Base-by-base conservation (phyloP, 352 stramenopile species). In the Achlya hypogyna region DNA sequence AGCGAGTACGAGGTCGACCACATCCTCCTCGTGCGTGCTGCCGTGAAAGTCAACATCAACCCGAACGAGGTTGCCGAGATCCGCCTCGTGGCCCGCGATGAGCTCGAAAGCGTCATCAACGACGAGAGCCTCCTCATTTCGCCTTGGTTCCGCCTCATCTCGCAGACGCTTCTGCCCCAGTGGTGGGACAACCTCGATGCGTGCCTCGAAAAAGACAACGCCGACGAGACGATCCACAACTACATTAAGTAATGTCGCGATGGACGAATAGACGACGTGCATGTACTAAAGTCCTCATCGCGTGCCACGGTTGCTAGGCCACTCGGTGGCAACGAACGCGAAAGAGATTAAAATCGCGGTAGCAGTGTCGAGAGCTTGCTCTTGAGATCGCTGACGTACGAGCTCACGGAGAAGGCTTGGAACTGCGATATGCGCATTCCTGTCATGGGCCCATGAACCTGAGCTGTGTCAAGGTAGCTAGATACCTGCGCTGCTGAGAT, bases 1-100 rank as follows among this genome's bases (percentile, higher is more conserved):
- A 96, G 92, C 65, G 97, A 99, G 75, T 98, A 99, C 72, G 97
- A 99, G 73, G 97, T 99, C 74, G 97, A 99, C 71, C 98, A 99
- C 75, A 96, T 99, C 38, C 78, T 99, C 5, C 92, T 99, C 45
- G 86, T 90, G 6, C 90, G 91, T 38, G 76, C 73, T 0, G 79
- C 87, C 12, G 75, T 98, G 10, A 72, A 74, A 23, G 63, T 98
- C 31, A 72, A 92, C 20, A 76, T 96, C 16, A 97, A 99, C 73
- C 74, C 82, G 31, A 97, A 98, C 40, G 96, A 99, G 74, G 96
- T 98, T 23, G 78, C 78, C 23, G 82, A 87, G 35, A 74, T 91
- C 5, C 91, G 97, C 67, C 98, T 93, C 74, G 81, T 99, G 51
- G 75, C 78, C 32, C 75, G 75, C 51, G 67, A 90, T 27, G 69